A percentile compares a stretch with the other conserved stretches of the same genome.
phyloP scores from a whole-genome alignment of 1,284 basidiomycete species.

The Puccinia polysora region DNA sequence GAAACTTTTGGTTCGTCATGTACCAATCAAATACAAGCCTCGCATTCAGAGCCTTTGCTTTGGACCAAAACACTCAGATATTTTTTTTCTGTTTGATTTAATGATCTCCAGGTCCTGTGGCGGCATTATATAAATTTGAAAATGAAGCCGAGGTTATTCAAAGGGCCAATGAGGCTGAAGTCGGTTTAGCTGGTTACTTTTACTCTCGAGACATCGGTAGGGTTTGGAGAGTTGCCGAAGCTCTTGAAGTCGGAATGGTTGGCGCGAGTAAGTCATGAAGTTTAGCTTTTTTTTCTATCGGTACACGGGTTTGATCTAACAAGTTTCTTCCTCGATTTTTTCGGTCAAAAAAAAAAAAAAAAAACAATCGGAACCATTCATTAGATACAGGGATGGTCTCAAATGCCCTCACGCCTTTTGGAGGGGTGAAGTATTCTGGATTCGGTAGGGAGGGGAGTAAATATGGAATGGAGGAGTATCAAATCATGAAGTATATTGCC shows the following conservation, averaged over 20 bases:
- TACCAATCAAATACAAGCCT: not conserved
- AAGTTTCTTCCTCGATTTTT: not conserved
- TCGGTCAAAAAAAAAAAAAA: too few relatives aligned
- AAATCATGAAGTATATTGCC: constrained; percentile 72
- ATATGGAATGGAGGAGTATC: constrained; percentile 52
- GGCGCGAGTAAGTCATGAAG: constrained; percentile 57
- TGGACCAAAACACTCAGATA: constrained; percentile 48
- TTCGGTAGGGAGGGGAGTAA: constrained; percentile 64
- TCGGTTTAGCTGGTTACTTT: constrained; percentile 81
- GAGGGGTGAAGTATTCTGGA: constrained; percentile 82
- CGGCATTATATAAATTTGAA: constrained; percentile 67
- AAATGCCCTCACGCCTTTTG: constrained; percentile 81
- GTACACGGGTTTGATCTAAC: not conserved
- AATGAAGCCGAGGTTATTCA: constrained; percentile 86
- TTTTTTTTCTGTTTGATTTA: constrained; percentile 44
- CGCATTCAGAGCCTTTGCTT: constrained; percentile 43
- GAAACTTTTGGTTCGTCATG: constrained; percentile 75
- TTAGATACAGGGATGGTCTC: constrained; percentile 72
- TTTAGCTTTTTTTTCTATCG: not conserved
- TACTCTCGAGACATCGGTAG: constrained; percentile 83
- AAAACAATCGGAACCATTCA: too few relatives aligned
- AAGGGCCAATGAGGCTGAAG: constrained; percentile 75
- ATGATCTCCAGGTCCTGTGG: constrained; percentile 52
- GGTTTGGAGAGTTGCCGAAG: constrained; percentile 96
- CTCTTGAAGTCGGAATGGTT: constrained; percentile 93